These are phyloP conservation scores for Wickerhamiella domercqiae DNA, from an alignment of 805 yeast species.

Conservation along the genomic window DNA sequence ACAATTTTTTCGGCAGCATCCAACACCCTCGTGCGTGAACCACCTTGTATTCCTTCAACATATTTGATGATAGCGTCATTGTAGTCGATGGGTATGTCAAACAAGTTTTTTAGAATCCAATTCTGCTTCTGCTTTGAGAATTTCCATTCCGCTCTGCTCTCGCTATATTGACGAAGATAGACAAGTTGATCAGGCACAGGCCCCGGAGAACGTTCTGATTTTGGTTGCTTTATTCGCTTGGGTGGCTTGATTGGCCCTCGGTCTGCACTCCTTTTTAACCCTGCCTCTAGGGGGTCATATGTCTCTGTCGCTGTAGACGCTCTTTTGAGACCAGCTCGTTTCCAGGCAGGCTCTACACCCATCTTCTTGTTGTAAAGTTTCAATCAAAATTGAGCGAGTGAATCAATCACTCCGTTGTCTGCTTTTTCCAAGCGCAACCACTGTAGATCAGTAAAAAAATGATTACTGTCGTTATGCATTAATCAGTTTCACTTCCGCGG, in stretches of 20 bases:
- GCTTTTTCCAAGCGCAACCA: no score
- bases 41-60: constrained; percentile 52
- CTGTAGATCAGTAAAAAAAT: no score
- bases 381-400: no score
- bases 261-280: constrained; percentile 19
- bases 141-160: constrained; percentile 55
- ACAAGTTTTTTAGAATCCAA: constrained; percentile 59
- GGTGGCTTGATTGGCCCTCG: constrained; percentile 38
- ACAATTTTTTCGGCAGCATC: constrained; percentile 34
- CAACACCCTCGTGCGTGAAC: constrained; percentile 42
- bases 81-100: constrained; percentile 35
- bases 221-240: constrained; percentile 55
- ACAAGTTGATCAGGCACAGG: constrained; percentile 64
- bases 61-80: constrained; percentile 36
- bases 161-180: constrained; percentile 43
- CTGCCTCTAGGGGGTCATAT: constrained; percentile 16
- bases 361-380: no score
- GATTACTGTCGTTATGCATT: no score
- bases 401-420: no score
- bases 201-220: constrained; percentile 42
- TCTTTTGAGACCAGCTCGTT: constrained; percentile 45
- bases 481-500: no score
- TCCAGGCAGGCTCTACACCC: constrained; percentile 96
- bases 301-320: constrained; percentile 29
- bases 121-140: constrained; percentile 77